Percentiles rank a stretch among this genome's conserved stretches.
phyloP scores from a whole-genome alignment of 805 yeast species.

The Kodamaea restingae region DNA sequence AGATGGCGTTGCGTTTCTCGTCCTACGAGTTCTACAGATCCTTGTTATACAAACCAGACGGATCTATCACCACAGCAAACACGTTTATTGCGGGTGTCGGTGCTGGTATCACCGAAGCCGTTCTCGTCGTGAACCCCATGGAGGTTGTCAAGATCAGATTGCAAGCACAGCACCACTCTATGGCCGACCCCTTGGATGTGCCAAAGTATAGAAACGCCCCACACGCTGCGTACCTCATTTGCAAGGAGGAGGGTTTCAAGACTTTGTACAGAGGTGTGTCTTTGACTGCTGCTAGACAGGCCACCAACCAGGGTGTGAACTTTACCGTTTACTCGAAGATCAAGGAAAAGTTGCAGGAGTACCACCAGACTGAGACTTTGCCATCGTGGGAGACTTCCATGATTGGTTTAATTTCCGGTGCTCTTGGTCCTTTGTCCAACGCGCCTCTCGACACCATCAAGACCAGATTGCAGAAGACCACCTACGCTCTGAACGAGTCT shows the following conservation, averaged over 20 bases:
- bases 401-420: slow-evolving; percentile 91
- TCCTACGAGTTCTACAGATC: slow-evolving; percentile 87
- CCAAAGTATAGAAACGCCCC: slow-evolving; percentile 92
- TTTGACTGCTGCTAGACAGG: slow-evolving; percentile 95
- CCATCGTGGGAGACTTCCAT: slow-evolving; percentile 94
- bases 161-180: slow-evolving; percentile 91
- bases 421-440: slow-evolving; percentile 94
- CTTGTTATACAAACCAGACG: slow-evolving; percentile 58
- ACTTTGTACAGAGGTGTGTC: slow-evolving; percentile 93
- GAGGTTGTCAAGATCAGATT: slow-evolving; percentile 95
- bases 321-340: slow-evolving; percentile 90
- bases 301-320: slow-evolving; percentile 97
- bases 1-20: slow-evolving; percentile 95
- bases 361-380: slow-evolving; percentile 54
- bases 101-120: slow-evolving; percentile 96
- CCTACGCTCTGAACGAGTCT: slow-evolving; percentile 60
- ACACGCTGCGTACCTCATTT: slow-evolving; percentile 80
- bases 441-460: slow-evolving; percentile 97
- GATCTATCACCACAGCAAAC: slow-evolving; percentile 63
- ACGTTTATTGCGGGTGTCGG: slow-evolving; percentile 93
- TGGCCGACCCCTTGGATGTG: slow-evolving; percentile 74
- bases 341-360: slow-evolving; percentile 63
- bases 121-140: slow-evolving; percentile 92
- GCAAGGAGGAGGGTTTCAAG: slow-evolving; percentile 85
- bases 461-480: slow-evolving; percentile 92